These are phyloP conservation scores for Sungouiella blattae DNA, from an alignment of 805 yeast species.

Conservation along the genomic window DNA sequence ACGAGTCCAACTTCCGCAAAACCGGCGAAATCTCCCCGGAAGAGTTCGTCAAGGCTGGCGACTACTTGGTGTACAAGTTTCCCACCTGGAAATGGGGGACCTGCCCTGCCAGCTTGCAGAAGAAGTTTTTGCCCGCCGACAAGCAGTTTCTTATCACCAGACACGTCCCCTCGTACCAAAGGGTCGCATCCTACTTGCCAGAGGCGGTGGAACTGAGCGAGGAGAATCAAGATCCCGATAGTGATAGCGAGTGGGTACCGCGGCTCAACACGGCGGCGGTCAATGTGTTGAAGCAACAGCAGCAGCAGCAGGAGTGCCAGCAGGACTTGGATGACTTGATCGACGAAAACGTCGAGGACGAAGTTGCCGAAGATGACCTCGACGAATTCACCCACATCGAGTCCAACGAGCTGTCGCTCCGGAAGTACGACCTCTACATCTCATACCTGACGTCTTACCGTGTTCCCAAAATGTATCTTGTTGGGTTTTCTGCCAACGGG, in stretches of 20 bases:
- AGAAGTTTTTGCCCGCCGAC: conserved; percentile 76
- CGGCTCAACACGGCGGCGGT: conserved; percentile 2
- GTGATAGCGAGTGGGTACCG: conserved; percentile 13
- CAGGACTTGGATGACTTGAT: conserved; percentile 44
- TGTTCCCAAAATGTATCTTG: conserved; percentile 90
- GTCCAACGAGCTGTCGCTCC: conserved; percentile 32
- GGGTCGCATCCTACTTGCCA: conserved; percentile 59
- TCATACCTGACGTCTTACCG: conserved; percentile 92
- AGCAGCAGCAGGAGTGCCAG: conserved; percentile 1
- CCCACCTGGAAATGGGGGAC: conserved; percentile 93
- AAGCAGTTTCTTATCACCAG: conserved; percentile 85
- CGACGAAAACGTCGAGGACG: conserved; percentile 37
- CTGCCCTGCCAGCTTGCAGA: conserved; percentile 33
- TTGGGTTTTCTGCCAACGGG: conserved; percentile 82
- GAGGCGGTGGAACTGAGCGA: conserved; percentile 34
- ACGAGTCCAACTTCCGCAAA: conserved; percentile 75
- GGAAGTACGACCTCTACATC: conserved; percentile 86
- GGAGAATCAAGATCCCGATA: conserved; percentile 2
- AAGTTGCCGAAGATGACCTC: conserved; percentile 22
- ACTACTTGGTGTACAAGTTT: conserved; percentile 82
- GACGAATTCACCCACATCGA: conserved; percentile 33
- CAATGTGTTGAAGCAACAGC: conserved; percentile 2
- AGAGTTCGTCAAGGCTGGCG: conserved; percentile 93
- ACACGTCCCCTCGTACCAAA: conserved; percentile 80
- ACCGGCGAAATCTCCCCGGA: conserved; percentile 96